Evolutionary conservation across 2,329 filamentous ascomycete species (phyloP).

Genomic region (Ploettnerulaceae sp.): DNA sequence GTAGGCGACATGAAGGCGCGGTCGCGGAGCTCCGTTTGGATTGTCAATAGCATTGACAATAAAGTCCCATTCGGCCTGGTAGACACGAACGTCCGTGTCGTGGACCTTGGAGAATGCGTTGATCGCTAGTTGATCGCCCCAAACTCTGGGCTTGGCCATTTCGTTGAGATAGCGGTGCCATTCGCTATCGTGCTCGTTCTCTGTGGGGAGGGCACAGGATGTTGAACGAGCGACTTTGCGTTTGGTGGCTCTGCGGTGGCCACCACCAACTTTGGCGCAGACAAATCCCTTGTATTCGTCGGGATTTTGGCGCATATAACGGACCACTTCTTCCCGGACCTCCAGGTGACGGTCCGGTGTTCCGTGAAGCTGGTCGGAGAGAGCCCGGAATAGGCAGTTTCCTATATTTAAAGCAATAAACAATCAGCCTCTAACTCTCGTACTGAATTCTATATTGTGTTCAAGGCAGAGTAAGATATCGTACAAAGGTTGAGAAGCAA

Average conservation of each 20-base stretch:
- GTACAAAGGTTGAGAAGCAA: no score
- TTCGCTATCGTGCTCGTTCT: conserved; percentile 47
- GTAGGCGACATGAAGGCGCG: conserved; percentile 54
- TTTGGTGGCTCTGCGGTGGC: conserved; percentile 49
- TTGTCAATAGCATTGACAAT: conserved; percentile 35
- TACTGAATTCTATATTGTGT: neutral
- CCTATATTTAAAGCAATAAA: conserved; percentile 38
- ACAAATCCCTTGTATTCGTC: conserved; percentile 63
- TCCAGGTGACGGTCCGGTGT: conserved; percentile 50
- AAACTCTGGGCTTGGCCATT: conserved; percentile 57
- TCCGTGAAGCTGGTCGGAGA: conserved; percentile 63
- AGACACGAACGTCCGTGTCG: conserved; percentile 58
- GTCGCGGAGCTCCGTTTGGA: conserved; percentile 3
- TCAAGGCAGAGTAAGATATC: neutral
- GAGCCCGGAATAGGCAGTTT: conserved; percentile 65
- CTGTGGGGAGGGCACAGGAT: conserved; percentile 40
- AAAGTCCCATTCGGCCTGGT: conserved; percentile 43
- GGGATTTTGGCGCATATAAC: conserved; percentile 56
- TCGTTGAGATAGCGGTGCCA: conserved; percentile 52
- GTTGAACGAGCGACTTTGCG: conserved; percentile 47
- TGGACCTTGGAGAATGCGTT: conserved; percentile 60
- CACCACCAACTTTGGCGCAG: conserved; percentile 47
- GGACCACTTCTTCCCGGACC: conserved; percentile 54
- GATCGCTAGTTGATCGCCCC: conserved; percentile 64
- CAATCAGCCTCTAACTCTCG: neutral